Evolutionary conservation across 768 basidiomycete species (phyloP).

Genomic region (Rhodotorula taiwanensis): DNA sequence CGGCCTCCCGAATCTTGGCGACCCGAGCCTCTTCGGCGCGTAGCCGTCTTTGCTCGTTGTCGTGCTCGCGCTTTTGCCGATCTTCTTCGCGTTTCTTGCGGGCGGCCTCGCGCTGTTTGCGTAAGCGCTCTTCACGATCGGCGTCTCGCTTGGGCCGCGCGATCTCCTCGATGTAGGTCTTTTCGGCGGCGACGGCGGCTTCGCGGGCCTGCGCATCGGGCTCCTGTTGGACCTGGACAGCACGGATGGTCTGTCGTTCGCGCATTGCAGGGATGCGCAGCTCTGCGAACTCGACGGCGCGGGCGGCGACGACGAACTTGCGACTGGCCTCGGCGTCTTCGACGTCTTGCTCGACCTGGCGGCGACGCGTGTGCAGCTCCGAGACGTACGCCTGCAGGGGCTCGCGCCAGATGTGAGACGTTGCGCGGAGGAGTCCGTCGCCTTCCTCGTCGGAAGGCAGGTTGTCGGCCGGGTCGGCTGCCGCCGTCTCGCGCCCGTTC

Average conservation of each 20-base stretch:
- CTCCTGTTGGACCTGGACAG: slow-evolving; percentile 16
- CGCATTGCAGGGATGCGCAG: slow-evolving; percentile 25
- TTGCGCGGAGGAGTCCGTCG: slow-evolving; percentile 27
- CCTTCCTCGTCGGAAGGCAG: slow-evolving; percentile 31
- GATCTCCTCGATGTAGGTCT: slow-evolving; percentile 11
- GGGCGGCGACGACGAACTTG: slow-evolving; percentile 25
- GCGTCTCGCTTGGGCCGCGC: slow-evolving; percentile 8
- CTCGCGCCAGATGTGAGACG: slow-evolving; percentile 34
- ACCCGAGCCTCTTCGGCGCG: slow-evolving; percentile 27
- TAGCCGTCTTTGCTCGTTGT: slow-evolving; percentile 22
- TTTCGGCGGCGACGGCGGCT: slow-evolving; percentile 1
- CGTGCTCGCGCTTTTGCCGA: slow-evolving; percentile 25
- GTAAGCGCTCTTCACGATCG: slow-evolving; percentile 34
- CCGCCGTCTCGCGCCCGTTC: neutral
- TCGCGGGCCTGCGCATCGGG: neutral
- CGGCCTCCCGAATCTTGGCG: slow-evolving; percentile 29
- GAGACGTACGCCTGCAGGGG: slow-evolving; percentile 31
- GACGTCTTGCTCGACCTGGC: slow-evolving; percentile 24
- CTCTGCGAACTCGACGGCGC: slow-evolving; percentile 22
- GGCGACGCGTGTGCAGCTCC: slow-evolving; percentile 10
- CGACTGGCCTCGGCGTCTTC: slow-evolving; percentile 26
- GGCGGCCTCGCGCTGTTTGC: slow-evolving; percentile 33
- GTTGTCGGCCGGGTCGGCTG: neutral
- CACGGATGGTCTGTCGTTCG: slow-evolving; percentile 17
- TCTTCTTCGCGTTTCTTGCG: slow-evolving; percentile 34